These are phyloP conservation scores for Aspergillus melleus DNA, from an alignment of 2,329 filamentous ascomycete genomes.

Conservation along the genomic window DNA sequence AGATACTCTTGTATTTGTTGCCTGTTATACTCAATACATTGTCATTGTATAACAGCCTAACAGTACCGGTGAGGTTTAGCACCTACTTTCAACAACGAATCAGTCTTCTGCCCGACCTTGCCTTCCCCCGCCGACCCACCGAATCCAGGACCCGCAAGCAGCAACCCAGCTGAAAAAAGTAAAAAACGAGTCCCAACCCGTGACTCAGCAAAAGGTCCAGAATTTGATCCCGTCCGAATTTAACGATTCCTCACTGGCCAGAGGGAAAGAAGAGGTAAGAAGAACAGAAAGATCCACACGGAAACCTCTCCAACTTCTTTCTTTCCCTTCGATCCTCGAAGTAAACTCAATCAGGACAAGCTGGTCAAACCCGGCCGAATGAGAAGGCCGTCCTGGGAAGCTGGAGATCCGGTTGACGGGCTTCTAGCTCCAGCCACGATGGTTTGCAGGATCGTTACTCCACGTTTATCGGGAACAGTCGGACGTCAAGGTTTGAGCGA, in stretches of 20 bases:
- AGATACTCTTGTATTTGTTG: too few relatives aligned
- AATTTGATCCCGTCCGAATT: not conserved
- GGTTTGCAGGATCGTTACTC: slow-evolving; percentile 6
- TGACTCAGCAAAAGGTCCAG: not conserved
- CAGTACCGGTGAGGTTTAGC: slow-evolving; percentile 11
- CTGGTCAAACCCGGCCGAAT: not conserved
- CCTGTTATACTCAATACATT: slow-evolving; percentile 8
- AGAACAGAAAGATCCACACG: not conserved
- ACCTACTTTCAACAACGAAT: slow-evolving; percentile 7
- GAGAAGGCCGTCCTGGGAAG: not conserved
- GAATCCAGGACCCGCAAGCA: not conserved
- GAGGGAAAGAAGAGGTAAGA: too few relatives aligned
- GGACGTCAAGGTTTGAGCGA: slow-evolving; percentile 9
- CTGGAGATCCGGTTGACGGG: slow-evolving; percentile 2
- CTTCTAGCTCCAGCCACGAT: slow-evolving; percentile 1
- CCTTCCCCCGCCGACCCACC: slow-evolving; percentile 4
- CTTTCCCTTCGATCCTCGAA: not conserved
- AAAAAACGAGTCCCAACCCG: not conserved
- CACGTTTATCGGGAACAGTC: slow-evolving; percentile 16
- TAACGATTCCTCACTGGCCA: not conserved
- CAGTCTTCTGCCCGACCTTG: slow-evolving; percentile 14
- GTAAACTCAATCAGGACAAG: slow-evolving; percentile 9
- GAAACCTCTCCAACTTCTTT: not conserved
- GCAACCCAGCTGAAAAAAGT: not conserved
- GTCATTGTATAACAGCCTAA: slow-evolving; percentile 13